Evolutionary conservation across 169 alveolate species (phyloP).

Genomic region (Babesia caballi): DNA sequence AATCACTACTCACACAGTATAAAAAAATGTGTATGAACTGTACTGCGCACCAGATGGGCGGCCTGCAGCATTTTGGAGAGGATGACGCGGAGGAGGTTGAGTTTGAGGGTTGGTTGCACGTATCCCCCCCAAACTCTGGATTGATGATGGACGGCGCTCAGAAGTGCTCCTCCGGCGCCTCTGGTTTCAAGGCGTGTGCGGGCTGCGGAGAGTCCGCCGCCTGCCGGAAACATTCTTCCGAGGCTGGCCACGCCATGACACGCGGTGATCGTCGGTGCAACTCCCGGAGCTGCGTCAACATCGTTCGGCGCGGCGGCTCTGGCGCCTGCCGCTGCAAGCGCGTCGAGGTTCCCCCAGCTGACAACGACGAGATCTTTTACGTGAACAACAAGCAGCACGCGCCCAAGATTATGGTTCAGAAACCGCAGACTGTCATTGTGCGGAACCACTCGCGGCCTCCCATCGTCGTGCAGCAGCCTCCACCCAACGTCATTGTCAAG

Average conservation of each 20-base stretch:
- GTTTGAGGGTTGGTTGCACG: conserved; percentile 65
- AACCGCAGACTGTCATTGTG: conserved; percentile 77
- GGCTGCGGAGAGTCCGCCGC: conserved; percentile 13
- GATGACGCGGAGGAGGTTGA: conserved; percentile 66
- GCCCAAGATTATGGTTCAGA: conserved; percentile 74
- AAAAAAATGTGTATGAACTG: conserved; percentile 6
- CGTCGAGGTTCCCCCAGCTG: conserved; percentile 11
- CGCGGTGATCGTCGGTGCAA: not conserved
- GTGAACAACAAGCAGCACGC: conserved; percentile 75
- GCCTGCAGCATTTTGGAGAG: conserved; percentile 20
- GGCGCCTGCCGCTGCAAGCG: conserved; percentile 20
- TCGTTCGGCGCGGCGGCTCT: conserved; percentile 5
- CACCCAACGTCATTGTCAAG: conserved; percentile 76
- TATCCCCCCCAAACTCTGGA: conserved; percentile 10
- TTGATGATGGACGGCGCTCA: not conserved
- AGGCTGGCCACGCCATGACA: not conserved
- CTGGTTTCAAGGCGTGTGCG: not conserved
- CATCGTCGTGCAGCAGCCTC: conserved; percentile 76
- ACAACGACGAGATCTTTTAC: conserved; percentile 36
- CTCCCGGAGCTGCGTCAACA: conserved; percentile 24
- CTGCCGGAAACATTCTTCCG: conserved; percentile 1
- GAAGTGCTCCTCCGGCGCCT: conserved; percentile 35
- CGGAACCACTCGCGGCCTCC: conserved; percentile 77
- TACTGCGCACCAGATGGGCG: conserved; percentile 1
- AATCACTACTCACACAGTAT: not conserved